Percentiles rank a stretch among this genome's conserved stretches.
These are phyloP conservation scores for Fennellomyces sp. DNA, from an alignment of 371 early-diverging fungal species.

Conservation along the genomic window DNA sequence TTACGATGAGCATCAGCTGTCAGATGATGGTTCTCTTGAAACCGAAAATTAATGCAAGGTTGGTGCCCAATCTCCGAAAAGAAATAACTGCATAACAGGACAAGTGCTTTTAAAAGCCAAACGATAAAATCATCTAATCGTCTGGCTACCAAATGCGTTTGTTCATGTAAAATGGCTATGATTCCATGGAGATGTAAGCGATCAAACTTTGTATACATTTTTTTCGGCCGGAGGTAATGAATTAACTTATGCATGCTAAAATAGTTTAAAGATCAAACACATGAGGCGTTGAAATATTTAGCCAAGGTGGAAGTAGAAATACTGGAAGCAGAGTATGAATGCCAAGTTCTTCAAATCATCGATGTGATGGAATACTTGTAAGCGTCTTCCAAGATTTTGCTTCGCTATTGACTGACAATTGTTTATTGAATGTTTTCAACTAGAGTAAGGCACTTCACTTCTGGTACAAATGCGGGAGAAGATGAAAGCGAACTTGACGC, in stretches of 20 bases:
- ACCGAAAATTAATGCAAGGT: no score
- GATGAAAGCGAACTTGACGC: background rate
- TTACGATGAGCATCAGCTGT: no score
- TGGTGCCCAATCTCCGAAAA: no score
- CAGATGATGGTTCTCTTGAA: no score
- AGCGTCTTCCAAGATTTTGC: constrained; percentile 1
- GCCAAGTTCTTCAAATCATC: background rate
- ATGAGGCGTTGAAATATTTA: background rate
- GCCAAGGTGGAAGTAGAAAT: background rate
- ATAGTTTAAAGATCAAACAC: background rate
- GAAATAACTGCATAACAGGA: no score
- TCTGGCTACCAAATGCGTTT: no score
- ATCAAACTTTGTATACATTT: no score
- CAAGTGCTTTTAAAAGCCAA: no score
- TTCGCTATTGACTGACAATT: background rate
- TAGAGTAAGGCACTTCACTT: background rate
- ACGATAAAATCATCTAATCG: no score
- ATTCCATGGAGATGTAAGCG: no score
- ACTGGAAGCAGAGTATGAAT: background rate
- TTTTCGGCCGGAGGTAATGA: no score
- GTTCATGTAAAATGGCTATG: no score
- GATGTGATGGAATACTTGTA: constrained; percentile 1
- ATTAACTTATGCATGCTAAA: background rate
- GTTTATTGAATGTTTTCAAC: constrained; percentile 1
- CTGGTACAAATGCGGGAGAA: background rate